phyloP scores from a whole-genome alignment of 1,139 yeast genomes.

The Yarrowia galli region DNA sequence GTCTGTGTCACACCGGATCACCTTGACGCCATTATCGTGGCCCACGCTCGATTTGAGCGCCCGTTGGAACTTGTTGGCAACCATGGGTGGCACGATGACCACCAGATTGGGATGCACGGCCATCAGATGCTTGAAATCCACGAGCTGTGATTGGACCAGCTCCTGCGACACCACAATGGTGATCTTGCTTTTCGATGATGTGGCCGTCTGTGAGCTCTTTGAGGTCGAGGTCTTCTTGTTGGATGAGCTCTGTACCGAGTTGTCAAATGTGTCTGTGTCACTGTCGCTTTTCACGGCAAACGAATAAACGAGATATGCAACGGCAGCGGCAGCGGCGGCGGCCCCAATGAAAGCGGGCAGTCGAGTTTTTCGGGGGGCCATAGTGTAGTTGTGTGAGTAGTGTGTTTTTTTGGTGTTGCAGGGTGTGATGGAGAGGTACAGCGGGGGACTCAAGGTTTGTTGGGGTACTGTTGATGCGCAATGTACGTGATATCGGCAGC shows the following conservation, averaged over 20 bases:
- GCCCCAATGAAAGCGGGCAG: conserved; percentile 10
- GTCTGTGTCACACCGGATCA: conserved; percentile 49
- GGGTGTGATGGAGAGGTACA: not conserved
- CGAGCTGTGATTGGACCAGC: conserved; percentile 2
- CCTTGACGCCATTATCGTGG: conserved; percentile 39
- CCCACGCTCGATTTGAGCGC: conserved; percentile 1
- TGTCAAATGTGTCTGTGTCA: not conserved
- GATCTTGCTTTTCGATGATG: conserved; percentile 2
- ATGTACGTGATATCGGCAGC: conserved; percentile 6
- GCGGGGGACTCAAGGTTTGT: conserved; percentile 31
- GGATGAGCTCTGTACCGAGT: not conserved
- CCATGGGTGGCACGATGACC: conserved; percentile 45
- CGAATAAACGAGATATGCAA: conserved; percentile 5
- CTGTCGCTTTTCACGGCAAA: not conserved
- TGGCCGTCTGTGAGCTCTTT: not conserved
- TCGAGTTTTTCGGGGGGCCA: conserved; percentile 21
- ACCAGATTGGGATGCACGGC: conserved; percentile 45
- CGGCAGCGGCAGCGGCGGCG: conserved; percentile 2
- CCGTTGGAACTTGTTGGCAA: conserved; percentile 40
- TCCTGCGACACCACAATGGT: conserved; percentile 30
- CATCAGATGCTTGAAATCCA: conserved; percentile 45
- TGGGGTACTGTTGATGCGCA: conserved; percentile 28
- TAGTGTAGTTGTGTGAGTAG: not conserved
- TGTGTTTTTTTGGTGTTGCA: not conserved
- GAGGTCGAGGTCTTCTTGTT: not conserved